Conservation (phyloP, 1,139 yeast species). For the Wickerhamomyces sp. region DNA sequence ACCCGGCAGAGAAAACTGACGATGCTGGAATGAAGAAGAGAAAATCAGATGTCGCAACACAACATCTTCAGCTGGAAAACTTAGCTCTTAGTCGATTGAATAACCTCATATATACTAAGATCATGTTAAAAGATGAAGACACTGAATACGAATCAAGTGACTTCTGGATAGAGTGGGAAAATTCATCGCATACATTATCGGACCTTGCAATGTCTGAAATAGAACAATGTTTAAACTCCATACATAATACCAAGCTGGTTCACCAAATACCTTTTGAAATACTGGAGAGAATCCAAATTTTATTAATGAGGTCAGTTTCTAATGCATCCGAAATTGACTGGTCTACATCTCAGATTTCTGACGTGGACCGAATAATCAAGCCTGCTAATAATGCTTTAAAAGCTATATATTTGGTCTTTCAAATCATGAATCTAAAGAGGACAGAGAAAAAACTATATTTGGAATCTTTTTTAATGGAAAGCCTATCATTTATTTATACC, state of each 20-base stretch:
- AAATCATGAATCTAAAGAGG: conserved; percentile 36
- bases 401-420: conserved; percentile 39
- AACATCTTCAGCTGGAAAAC: conserved; percentile 16
- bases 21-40: conserved; percentile 13
- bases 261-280: conserved; percentile 19
- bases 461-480: conserved; percentile 39
- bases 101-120: conserved; percentile 8
- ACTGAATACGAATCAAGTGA: conserved; percentile 21
- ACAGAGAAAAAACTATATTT: conserved; percentile 40
- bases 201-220: conserved; percentile 17
- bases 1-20: neutral
- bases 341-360: conserved; percentile 6
- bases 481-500: conserved; percentile 36
- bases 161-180: conserved; percentile 22
- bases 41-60: conserved; percentile 14
- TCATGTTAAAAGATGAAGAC: conserved; percentile 19
- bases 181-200: conserved; percentile 14
- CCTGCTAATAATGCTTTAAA: conserved; percentile 29
- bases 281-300: conserved; percentile 25
- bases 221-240: conserved; percentile 20
- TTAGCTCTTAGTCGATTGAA: conserved; percentile 8
- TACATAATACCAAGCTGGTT: conserved; percentile 14
- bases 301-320: conserved; percentile 24
- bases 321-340: conserved; percentile 22
- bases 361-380: neutral